Evolutionary conservation across 2,329 filamentous ascomycete species (phyloP).

Genomic region (Boeremia lycopersici): DNA sequence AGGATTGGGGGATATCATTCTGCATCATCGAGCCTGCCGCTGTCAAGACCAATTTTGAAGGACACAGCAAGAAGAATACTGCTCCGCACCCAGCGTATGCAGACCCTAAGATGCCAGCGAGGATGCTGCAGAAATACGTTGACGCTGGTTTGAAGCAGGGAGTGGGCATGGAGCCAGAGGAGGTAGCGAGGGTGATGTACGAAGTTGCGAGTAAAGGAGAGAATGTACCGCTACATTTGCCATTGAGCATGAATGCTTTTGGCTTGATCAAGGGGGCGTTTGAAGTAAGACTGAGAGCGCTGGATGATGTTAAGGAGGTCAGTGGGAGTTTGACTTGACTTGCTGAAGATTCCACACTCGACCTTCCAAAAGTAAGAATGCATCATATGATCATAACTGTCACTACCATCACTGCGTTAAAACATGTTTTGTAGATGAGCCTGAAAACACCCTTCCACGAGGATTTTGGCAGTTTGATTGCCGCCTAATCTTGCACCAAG

Average conservation of each 20-base stretch:
- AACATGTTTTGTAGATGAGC: too few species aligned
- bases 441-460: too few species aligned
- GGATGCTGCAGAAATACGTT: slow-evolving; percentile 37
- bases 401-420: not conserved
- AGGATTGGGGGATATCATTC: slow-evolving; percentile 45
- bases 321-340: slow-evolving; percentile 30
- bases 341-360: not conserved
- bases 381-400: not conserved
- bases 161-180: slow-evolving; percentile 26
- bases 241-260: slow-evolving; percentile 48
- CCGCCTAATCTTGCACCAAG: too few species aligned
- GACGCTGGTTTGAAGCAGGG: slow-evolving; percentile 46
- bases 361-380: not conserved
- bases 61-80: slow-evolving; percentile 34
- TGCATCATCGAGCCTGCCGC: slow-evolving; percentile 52
- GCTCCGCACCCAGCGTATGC: slow-evolving; percentile 24
- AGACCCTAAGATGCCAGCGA: slow-evolving; percentile 28
- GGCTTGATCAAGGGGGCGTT: slow-evolving; percentile 41
- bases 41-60: slow-evolving; percentile 47
- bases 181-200: slow-evolving; percentile 41
- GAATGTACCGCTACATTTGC: slow-evolving; percentile 51
- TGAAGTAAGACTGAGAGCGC: slow-evolving; percentile 38
- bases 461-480: too few species aligned
- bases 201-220: slow-evolving; percentile 38
- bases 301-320: slow-evolving; percentile 46